phyloP scores from a whole-genome alignment of 768 basidiomycete genomes.

The Amanita pseudoporphyria region DNA sequence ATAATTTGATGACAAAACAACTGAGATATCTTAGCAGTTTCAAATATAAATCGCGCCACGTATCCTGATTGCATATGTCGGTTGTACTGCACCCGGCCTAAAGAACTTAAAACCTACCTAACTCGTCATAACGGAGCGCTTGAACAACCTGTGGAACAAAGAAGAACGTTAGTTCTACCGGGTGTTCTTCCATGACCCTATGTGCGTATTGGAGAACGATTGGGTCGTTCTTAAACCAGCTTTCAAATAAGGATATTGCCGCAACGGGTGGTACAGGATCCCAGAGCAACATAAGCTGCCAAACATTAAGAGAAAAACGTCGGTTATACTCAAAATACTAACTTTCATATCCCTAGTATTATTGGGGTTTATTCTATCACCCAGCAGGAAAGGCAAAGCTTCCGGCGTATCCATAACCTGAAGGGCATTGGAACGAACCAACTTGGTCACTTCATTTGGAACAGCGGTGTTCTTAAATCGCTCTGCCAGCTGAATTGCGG shows the following conservation, averaged over 20 bases:
- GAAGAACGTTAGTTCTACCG: conserved; percentile 93
- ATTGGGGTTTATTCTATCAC: conserved; percentile 50
- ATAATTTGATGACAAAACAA: conserved; percentile 99
- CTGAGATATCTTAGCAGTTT: conserved; percentile 95
- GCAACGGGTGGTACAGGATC: conserved; percentile 77
- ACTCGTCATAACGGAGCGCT: conserved; percentile 81
- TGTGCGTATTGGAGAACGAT: conserved; percentile 92
- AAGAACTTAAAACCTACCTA: conserved; percentile 41
- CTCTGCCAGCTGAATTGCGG: conserved; percentile 78
- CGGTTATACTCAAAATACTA: neutral
- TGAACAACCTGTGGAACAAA: conserved; percentile 99
- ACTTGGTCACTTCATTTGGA: conserved; percentile 61
- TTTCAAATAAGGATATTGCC: conserved; percentile 80
- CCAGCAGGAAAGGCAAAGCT: conserved; percentile 71
- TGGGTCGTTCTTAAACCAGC: conserved; percentile 74
- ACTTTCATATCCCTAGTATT: conserved; percentile 73
- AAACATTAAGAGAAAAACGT: neutral
- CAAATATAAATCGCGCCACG: conserved; percentile 90
- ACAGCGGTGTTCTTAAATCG: conserved; percentile 69
- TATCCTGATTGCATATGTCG: conserved; percentile 48
- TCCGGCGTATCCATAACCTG: conserved; percentile 71
- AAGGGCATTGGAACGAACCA: conserved; percentile 64
- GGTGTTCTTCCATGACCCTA: conserved; percentile 88
- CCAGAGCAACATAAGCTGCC: conserved; percentile 82
- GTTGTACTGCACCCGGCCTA: neutral